Evolutionary conservation across 257 asterid species (phyloP).

Genomic region (Eucommia ulmoides): DNA sequence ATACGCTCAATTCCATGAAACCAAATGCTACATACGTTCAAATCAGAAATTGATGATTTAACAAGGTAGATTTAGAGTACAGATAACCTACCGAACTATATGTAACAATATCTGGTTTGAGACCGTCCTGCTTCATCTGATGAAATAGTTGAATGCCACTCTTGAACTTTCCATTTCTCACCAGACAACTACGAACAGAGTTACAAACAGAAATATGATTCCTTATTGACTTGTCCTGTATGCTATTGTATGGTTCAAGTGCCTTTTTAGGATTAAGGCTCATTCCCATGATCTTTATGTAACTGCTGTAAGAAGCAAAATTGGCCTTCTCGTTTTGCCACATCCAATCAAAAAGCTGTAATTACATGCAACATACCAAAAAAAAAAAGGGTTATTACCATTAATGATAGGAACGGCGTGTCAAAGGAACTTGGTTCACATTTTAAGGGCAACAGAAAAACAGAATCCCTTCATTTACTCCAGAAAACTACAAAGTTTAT

Average conservation of each 20-base stretch:
- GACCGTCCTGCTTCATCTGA: constrained; percentile 82
- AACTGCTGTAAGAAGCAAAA: constrained; percentile 82
- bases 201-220: constrained; percentile 76
- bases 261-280: constrained; percentile 51
- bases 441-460: neutral
- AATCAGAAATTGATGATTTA: too few relatives aligned
- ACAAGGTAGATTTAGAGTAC: too few relatives aligned
- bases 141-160: constrained; percentile 64
- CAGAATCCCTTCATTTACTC: too few relatives aligned
- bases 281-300: constrained; percentile 62
- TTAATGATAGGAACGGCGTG: neutral
- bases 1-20: too few relatives aligned
- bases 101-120: constrained; percentile 79
- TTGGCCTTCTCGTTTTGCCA: constrained; percentile 60
- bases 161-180: constrained; percentile 60
- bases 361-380: constrained; percentile 8
- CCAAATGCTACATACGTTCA: too few relatives aligned
- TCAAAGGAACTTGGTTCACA: neutral
- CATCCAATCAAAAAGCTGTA: constrained; percentile 98
- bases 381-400: neutral
- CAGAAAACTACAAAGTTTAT: too few relatives aligned
- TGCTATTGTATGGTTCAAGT: constrained; percentile 57
- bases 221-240: constrained; percentile 44
- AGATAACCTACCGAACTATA: constrained; percentile 89
- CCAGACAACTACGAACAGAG: constrained; percentile 62